phyloP scores from a whole-genome alignment of 345 rosid species.

The Boechera stricta region DNA sequence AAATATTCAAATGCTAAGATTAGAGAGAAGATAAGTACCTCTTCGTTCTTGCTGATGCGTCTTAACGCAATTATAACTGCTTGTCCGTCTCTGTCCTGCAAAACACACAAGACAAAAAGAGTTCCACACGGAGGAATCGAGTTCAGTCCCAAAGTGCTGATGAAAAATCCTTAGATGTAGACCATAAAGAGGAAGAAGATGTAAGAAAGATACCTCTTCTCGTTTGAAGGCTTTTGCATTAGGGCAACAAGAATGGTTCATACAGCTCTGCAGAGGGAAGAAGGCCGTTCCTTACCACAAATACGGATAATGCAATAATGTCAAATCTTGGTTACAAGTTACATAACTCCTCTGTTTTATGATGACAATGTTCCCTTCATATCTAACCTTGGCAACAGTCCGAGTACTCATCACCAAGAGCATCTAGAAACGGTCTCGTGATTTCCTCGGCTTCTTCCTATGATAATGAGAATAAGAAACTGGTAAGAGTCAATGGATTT shows the following conservation, averaged over 20 bases:
- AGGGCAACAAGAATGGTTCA: slow-evolving; percentile 93
- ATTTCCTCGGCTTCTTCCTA: slow-evolving; percentile 72
- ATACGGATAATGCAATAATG: slow-evolving; percentile 1
- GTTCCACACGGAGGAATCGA: slow-evolving; percentile 4
- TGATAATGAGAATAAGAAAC: slow-evolving; percentile 4
- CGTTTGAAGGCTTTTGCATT: slow-evolving; percentile 95
- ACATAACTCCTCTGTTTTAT: not conserved
- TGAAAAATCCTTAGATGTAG: not conserved
- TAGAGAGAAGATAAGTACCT: slow-evolving; percentile 54
- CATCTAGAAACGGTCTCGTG: slow-evolving; percentile 67
- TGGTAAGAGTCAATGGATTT: not conserved
- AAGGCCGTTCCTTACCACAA: slow-evolving; percentile 79
- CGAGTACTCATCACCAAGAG: slow-evolving; percentile 82
- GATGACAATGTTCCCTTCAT: not conserved
- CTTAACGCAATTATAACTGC: slow-evolving; percentile 71
- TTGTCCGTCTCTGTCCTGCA: slow-evolving; percentile 89
- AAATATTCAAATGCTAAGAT: not conserved
- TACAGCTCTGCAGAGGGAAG: slow-evolving; percentile 90
- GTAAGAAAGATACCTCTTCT: slow-evolving; percentile 67
- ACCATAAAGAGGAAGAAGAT: slow-evolving; percentile 1
- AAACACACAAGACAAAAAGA: slow-evolving; percentile 9
- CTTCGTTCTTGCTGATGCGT: slow-evolving; percentile 71
- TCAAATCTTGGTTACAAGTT: slow-evolving; percentile 15
- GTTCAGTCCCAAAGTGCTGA: slow-evolving; percentile 10
- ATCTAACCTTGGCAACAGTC: slow-evolving; percentile 76